phyloP scores from a whole-genome alignment of 495 filamentous ascomycete species.

The Xylaria venustula region DNA sequence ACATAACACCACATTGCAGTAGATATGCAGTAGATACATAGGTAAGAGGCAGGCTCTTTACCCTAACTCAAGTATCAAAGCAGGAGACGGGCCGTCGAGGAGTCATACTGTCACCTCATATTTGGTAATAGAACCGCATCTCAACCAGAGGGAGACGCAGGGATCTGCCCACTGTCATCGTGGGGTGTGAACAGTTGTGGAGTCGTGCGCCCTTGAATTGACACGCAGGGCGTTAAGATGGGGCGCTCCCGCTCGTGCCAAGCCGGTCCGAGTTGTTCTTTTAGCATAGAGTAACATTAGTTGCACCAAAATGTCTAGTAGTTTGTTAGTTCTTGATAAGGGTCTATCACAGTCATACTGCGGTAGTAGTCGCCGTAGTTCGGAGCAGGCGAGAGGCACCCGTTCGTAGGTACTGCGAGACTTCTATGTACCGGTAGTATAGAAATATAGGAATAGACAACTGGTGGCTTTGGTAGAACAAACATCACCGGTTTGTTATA shows the following conservation, averaged over 20 bases:
- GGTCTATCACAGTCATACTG: background rate
- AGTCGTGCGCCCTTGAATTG: constrained; percentile 32
- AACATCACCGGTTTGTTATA: background rate
- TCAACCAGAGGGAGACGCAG: background rate
- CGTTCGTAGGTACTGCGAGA: background rate
- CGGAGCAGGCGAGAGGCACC: background rate
- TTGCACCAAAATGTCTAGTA: background rate
- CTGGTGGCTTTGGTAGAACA: too few relatives aligned
- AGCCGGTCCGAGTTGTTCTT: background rate
- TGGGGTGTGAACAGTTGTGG: constrained; percentile 20
- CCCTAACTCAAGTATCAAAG: background rate
- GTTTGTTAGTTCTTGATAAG: constrained; percentile 4
- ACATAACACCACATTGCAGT: background rate
- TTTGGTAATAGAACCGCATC: background rate
- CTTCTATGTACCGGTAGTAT: background rate
- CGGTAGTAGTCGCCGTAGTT: constrained; percentile 1
- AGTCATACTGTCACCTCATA: background rate
- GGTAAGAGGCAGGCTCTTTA: background rate
- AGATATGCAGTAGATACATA: too few relatives aligned
- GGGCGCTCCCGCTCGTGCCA: background rate
- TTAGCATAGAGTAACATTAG: background rate
- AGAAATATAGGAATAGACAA: too few relatives aligned
- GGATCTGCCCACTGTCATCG: background rate
- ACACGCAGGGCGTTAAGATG: constrained; percentile 28
- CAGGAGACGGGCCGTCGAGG: background rate